Evolutionary conservation across 1,139 yeast species (phyloP).

Genomic region (Protomyces lactucae-debilis): DNA sequence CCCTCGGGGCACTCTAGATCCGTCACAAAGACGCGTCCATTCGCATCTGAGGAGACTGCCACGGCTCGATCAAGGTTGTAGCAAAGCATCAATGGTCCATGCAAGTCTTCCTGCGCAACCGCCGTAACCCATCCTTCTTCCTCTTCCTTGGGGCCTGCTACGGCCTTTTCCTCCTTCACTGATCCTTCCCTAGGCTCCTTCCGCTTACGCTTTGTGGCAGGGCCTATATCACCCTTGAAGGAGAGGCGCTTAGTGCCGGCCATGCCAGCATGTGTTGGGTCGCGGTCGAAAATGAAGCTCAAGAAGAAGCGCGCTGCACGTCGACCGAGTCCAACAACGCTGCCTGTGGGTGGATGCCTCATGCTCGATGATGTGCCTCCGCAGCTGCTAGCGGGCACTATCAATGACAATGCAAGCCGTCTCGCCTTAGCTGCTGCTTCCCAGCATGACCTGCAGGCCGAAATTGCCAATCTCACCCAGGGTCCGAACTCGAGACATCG

Average conservation of each 20-base stretch:
- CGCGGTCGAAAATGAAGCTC: no score
- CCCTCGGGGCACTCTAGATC: conserved; percentile 9
- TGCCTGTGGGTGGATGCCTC: neutral
- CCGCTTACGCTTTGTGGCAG: neutral
- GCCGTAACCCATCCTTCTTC: conserved; percentile 22
- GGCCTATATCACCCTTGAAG: conserved; percentile 18
- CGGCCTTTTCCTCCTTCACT: neutral
- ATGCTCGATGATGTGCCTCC: neutral
- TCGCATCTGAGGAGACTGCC: conserved; percentile 25
- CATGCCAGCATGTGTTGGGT: neutral
- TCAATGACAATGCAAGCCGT: neutral
- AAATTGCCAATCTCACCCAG: neutral
- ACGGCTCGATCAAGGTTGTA: conserved; percentile 7
- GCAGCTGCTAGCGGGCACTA: neutral
- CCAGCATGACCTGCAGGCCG: neutral
- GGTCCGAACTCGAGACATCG: no score
- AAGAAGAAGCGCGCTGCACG: no score
- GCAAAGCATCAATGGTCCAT: conserved; percentile 19
- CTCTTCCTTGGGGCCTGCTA: neutral
- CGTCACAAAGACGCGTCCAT: conserved; percentile 23
- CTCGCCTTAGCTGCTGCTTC: neutral
- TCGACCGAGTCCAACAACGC: no score
- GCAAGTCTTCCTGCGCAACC: conserved; percentile 1
- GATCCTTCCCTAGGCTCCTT: neutral
- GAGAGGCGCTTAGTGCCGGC: conserved; percentile 7